Conservation (phyloP, 768 basidiomycete genomes). For the Rubroboletus pulcherrimus region DNA sequence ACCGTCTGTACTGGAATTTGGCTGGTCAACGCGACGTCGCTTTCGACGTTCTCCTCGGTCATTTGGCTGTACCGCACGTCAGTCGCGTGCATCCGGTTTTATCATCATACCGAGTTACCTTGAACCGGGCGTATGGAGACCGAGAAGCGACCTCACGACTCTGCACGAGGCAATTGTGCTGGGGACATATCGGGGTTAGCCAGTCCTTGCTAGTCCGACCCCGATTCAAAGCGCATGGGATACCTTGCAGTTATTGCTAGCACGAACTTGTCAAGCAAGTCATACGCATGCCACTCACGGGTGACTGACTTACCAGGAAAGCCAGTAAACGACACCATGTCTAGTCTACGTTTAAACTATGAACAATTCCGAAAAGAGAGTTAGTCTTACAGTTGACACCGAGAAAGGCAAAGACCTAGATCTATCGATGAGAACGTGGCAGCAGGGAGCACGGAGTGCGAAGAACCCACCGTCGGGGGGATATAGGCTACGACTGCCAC, state of each 20-base stretch:
- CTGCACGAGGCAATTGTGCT: conserved; percentile 18
- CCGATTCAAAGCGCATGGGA: no score
- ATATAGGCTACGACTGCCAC: conserved; percentile 18
- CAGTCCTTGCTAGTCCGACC: background rate
- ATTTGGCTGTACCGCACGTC: background rate
- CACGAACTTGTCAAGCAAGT: background rate
- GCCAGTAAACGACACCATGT: background rate
- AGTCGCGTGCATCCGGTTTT: background rate
- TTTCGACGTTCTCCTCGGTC: background rate
- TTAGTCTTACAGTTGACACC: background rate
- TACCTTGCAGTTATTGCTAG: conserved; percentile 20
- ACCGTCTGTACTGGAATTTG: conserved; percentile 1
- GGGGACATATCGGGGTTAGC: background rate
- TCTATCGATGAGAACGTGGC: background rate
- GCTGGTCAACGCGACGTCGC: conserved; percentile 1
- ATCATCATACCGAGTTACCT: background rate
- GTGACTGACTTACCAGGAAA: conserved; percentile 6
- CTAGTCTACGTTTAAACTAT: conserved; percentile 1
- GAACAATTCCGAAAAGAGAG: background rate
- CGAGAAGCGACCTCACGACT: conserved; percentile 18
- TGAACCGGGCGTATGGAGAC: background rate
- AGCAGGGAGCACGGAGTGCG: no score
- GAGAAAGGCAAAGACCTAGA: conserved; percentile 16
- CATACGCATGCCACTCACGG: background rate
- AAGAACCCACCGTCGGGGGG: conserved; percentile 4